Evolutionary conservation across 768 basidiomycete species (phyloP).

Genomic region (Pulveroboletus ravenelii): DNA sequence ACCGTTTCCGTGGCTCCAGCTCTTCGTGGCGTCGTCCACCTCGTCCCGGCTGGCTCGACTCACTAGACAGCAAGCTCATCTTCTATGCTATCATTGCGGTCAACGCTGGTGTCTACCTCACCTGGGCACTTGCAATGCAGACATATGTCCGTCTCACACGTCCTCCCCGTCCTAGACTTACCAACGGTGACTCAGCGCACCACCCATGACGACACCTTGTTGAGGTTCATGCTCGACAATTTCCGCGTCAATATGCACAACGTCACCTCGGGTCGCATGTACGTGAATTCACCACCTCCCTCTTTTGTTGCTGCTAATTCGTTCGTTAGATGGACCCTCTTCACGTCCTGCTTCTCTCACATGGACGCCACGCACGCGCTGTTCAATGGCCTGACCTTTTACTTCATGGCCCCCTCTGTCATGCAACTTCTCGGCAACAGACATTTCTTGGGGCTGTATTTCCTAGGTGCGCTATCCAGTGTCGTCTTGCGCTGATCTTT

Average conservation of each 20-base stretch:
- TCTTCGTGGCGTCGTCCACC: conserved; percentile 29
- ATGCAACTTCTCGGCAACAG: conserved; percentile 59
- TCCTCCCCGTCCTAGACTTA: not conserved
- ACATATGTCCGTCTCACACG: conserved; percentile 31
- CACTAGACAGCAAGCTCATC: conserved; percentile 47
- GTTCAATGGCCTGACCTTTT: conserved; percentile 77
- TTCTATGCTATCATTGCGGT: conserved; percentile 61
- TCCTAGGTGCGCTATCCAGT: conserved; percentile 48
- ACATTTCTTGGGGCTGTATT: conserved; percentile 67
- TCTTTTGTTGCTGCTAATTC: not conserved
- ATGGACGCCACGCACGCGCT: conserved; percentile 53
- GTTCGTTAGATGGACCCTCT: conserved; percentile 60
- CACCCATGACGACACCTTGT: conserved; percentile 36
- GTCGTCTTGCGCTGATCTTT: not conserved
- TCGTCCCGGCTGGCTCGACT: conserved; percentile 39
- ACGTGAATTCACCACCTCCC: conserved; percentile 18
- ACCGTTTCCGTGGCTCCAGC: conserved; percentile 4
- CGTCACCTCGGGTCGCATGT: conserved; percentile 62
- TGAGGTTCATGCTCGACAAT: conserved; percentile 54
- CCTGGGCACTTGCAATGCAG: conserved; percentile 46
- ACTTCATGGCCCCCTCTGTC: conserved; percentile 67
- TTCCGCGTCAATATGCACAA: conserved; percentile 62
- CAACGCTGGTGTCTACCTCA: conserved; percentile 57
- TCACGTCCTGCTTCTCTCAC: conserved; percentile 73
- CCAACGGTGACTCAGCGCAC: conserved; percentile 26